Percentiles rank a stretch among this genome's conserved stretches.
These are phyloP conservation scores for Helichrysum umbraculigerum DNA, from an alignment of 129 eudicot species.

Conservation along the genomic window DNA sequence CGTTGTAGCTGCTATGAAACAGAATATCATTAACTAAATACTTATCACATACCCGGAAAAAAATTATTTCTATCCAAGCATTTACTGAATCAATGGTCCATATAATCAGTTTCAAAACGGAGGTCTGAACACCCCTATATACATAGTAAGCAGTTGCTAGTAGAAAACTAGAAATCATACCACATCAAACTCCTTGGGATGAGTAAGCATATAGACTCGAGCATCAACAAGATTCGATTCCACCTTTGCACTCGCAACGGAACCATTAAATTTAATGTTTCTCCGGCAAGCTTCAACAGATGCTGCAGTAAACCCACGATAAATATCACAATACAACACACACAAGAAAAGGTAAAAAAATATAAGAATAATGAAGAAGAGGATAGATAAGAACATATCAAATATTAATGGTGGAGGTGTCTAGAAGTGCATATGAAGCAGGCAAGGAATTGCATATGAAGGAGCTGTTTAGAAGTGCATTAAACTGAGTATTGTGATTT, in stretches of 20 bases:
- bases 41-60: neutral
- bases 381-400: too few relatives aligned
- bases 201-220: slow-evolving; percentile 94
- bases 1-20: neutral
- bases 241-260: slow-evolving; percentile 78
- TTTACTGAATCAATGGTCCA: neutral
- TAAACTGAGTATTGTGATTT: neutral
- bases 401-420: neutral
- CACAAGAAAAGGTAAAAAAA: too few relatives aligned
- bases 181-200: slow-evolving; percentile 96
- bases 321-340: neutral
- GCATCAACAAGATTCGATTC: slow-evolving; percentile 92
- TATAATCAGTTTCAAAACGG: neutral
- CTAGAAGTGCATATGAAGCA: neutral
- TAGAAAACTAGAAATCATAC: slow-evolving; percentile 42
- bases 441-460: neutral
- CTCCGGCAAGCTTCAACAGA: slow-evolving; percentile 95
- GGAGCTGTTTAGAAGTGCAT: neutral
- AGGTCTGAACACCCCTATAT: neutral
- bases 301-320: slow-evolving; percentile 52
- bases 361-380: too few relatives aligned
- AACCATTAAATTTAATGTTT: slow-evolving; percentile 90
- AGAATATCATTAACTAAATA: neutral
- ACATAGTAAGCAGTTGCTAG: neutral
- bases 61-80: neutral